Evolutionary conservation across 1,284 basidiomycete genomes (phyloP).

Genomic region (Trametes pubescens): DNA sequence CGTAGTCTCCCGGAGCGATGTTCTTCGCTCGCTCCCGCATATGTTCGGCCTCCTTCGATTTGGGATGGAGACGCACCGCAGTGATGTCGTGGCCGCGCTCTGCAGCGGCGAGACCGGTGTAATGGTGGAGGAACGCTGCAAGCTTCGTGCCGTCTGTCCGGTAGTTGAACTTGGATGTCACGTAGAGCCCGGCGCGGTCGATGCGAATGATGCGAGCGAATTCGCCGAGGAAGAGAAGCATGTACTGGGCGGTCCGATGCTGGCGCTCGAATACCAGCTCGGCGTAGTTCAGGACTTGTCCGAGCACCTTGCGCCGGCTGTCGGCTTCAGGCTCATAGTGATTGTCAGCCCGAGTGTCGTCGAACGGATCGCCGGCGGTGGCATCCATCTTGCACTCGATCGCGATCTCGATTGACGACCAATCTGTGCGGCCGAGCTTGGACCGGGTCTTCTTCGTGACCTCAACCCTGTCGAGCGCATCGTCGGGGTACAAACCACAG

Average conservation of each 20-base stretch:
- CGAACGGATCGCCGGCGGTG: slow-evolving; percentile 17
- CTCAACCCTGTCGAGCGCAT: background rate
- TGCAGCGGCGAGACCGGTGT: background rate
- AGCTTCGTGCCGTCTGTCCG: background rate
- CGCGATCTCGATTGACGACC: slow-evolving; percentile 13
- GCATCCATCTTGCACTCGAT: slow-evolving; percentile 16
- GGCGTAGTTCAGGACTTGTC: slow-evolving; percentile 12
- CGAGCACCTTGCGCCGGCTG: background rate
- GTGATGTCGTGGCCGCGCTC: slow-evolving; percentile 8
- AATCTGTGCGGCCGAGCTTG: slow-evolving; percentile 1
- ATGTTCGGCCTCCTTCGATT: too few relatives aligned
- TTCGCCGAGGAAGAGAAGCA: slow-evolving; percentile 8
- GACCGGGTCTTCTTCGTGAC: background rate
- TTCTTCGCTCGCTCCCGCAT: background rate
- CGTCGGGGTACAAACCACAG: background rate
- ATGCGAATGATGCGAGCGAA: background rate
- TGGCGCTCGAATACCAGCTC: slow-evolving; percentile 7
- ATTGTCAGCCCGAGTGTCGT: slow-evolving; percentile 1
- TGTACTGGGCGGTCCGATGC: slow-evolving; percentile 18
- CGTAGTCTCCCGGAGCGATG: slow-evolving; percentile 11
- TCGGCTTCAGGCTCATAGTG: background rate
- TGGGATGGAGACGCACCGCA: background rate
- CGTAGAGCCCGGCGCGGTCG: slow-evolving; percentile 3
- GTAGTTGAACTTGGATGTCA: slow-evolving; percentile 13
- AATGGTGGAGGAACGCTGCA: background rate